Evolutionary conservation across 2,329 filamentous ascomycete genomes (phyloP), one percentile per base, ranked within the genome.

Genomic region (Tolypocladium ovalisporum): DNA sequence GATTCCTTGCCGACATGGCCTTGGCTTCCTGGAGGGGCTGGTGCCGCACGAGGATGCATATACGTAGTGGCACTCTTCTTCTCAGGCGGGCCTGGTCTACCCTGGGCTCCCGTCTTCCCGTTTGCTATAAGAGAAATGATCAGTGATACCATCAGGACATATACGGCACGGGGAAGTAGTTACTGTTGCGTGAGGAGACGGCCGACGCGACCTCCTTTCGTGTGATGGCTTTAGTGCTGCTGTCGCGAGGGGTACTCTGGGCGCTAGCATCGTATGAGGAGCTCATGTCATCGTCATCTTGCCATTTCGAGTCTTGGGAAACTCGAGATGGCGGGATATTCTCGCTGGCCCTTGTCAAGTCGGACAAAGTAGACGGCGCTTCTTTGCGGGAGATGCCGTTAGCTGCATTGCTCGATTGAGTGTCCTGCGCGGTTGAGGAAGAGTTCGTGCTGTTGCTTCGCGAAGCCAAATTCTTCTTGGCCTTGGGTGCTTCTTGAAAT

Each of bases 401-500:
- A 55, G 68, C 68, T 3, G 71, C 66, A 53, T 70, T 74, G 22
- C 59, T 60, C 6, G 73, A 68, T 39, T 64, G 65, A 37, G 62
- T 65, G 19, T 71, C 78, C 42, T 73, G 66, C 6, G 71, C 67
- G 24, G 68, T 64, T 55, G 68, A 71, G 1, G 77, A 68, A 12
- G 71, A 74, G 57, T 77, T 74, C 1, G 78, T 77, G 61, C 74
- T 75, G 52, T 59, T 65, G 62, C 71, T 75, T 56, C 76, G 73
- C 4, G 75, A 70, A 57, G 71, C 71, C 19, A 71, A 63, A 36
- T 72, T 60, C 64, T 76, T 79, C 64, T 81, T 82, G 65, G 78
- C 81, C 70, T 85, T 88, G 0, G 90, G 89, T 1, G 88, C 89
- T 54, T 96, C 90, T 66, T 93, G 89, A 49, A 94, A 73, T 71